These are phyloP conservation scores for Rhizopogon sp. DNA, from an alignment of 768 basidiomycete species.

Conservation along the genomic window DNA sequence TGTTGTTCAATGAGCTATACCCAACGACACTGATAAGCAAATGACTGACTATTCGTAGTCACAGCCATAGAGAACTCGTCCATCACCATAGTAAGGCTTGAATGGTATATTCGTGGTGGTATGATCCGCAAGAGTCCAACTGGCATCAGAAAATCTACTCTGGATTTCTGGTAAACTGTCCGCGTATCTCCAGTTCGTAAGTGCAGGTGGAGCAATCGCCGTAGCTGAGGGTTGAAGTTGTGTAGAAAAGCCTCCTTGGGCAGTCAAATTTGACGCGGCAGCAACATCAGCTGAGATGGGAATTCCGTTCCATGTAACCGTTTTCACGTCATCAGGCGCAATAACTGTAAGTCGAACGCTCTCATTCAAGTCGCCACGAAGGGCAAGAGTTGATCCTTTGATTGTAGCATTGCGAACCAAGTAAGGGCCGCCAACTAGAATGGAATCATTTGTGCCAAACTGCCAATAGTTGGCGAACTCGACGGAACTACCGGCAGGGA, in stretches of 20 bases:
- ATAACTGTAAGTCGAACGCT: constrained; percentile 58
- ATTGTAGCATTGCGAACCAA: constrained; percentile 55
- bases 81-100: constrained; percentile 69
- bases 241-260: constrained; percentile 45
- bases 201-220: constrained; percentile 37
- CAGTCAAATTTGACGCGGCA: constrained; percentile 20
- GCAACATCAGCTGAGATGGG: constrained; percentile 33
- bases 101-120: constrained; percentile 70
- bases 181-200: constrained; percentile 69
- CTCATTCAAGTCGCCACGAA: constrained; percentile 66
- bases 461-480: constrained; percentile 63
- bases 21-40: constrained; percentile 3
- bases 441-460: constrained; percentile 64
- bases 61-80: constrained; percentile 76
- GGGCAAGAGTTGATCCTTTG: constrained; percentile 42
- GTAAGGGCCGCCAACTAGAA: constrained; percentile 63
- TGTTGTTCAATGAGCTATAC: constrained; percentile 19
- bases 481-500: constrained; percentile 35
- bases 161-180: constrained; percentile 73
- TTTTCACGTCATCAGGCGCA: constrained; percentile 45
- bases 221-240: constrained; percentile 32
- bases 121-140: constrained; percentile 65
- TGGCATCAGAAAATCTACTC: constrained; percentile 50
- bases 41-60: constrained; percentile 76
- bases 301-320: constrained; percentile 72